These are phyloP conservation scores for Tricholoma sp. DNA, from an alignment of 768 basidiomycete genomes.

Conservation along the genomic window DNA sequence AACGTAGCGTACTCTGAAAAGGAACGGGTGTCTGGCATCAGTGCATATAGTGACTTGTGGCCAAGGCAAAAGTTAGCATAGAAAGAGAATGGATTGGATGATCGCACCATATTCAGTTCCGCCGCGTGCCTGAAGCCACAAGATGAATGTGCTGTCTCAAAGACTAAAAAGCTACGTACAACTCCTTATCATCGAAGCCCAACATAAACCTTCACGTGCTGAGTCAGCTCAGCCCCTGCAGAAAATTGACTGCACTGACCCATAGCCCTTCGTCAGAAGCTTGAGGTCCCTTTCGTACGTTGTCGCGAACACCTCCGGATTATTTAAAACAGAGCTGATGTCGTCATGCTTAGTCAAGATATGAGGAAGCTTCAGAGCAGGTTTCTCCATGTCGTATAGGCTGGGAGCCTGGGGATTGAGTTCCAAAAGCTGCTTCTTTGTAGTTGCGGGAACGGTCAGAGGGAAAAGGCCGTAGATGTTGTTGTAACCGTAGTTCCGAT, in stretches of 20 bases:
- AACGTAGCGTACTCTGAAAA: conserved; percentile 11
- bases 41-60: conserved; percentile 14
- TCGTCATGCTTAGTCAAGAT: not conserved
- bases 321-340: not conserved
- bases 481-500: conserved; percentile 1
- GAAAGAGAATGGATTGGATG: not conserved
- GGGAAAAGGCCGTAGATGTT: conserved; percentile 4
- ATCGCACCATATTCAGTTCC: not conserved
- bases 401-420: not conserved
- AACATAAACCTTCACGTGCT: conserved; percentile 5
- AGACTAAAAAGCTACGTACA: not conserved
- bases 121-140: not conserved
- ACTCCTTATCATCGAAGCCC: conserved; percentile 1
- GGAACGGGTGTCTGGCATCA: conserved; percentile 13
- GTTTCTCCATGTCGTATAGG: not conserved
- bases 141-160: not conserved
- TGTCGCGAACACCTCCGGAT: not conserved
- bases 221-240: not conserved
- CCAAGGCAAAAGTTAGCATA: not conserved
- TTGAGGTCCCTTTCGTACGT: conserved; percentile 6
- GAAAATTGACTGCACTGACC: not conserved
- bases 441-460: not conserved
- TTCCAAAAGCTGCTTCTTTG: not conserved
- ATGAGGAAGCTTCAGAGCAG: not conserved
- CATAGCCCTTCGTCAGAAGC: conserved; percentile 1